phyloP scores from a whole-genome alignment of 108 stramenopile genomes.

The Nitzschia putrida region DNA sequence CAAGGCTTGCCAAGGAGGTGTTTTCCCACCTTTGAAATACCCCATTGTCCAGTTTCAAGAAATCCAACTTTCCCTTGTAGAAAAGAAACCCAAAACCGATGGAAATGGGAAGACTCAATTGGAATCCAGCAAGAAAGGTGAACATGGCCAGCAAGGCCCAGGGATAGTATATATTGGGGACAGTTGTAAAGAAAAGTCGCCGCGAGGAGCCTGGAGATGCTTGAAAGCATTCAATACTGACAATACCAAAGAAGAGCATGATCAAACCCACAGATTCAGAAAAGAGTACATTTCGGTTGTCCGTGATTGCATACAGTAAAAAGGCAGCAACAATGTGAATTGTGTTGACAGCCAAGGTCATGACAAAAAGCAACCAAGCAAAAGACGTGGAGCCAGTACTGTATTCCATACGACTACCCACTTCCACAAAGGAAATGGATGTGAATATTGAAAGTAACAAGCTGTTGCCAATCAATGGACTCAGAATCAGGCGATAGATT shows the following conservation, averaged over 20 bases:
- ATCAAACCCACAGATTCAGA: constrained; percentile 59
- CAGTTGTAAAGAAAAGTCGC: constrained; percentile 60
- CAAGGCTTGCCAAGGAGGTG: constrained; percentile 31
- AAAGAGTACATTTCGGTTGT: constrained; percentile 39
- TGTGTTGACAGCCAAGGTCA: constrained; percentile 57
- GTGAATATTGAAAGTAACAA: constrained; percentile 68
- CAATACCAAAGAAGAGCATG: constrained; percentile 69
- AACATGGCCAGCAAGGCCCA: constrained; percentile 70
- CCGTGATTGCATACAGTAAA: constrained; percentile 45
- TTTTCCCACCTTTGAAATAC: constrained; percentile 52
- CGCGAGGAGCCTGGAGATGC: constrained; percentile 65
- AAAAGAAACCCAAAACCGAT: constrained; percentile 79
- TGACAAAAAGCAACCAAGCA: constrained; percentile 54
- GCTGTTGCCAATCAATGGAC: constrained; percentile 64
- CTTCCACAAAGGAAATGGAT: constrained; percentile 65
- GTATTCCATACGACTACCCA: constrained; percentile 69
- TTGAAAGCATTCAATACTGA: constrained; percentile 72
- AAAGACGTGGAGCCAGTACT: constrained; percentile 75
- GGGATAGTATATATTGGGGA: constrained; percentile 75
- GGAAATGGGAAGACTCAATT: constrained; percentile 57
- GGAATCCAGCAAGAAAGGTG: constrained; percentile 56
- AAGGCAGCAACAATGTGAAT: constrained; percentile 51
- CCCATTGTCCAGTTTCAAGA: constrained; percentile 26
- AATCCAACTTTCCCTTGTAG: constrained; percentile 49
- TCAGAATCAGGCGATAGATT: constrained; percentile 74